These are phyloP conservation scores for Penstemon barbatus DNA, from an alignment of 257 asterid species.

Conservation along the genomic window DNA sequence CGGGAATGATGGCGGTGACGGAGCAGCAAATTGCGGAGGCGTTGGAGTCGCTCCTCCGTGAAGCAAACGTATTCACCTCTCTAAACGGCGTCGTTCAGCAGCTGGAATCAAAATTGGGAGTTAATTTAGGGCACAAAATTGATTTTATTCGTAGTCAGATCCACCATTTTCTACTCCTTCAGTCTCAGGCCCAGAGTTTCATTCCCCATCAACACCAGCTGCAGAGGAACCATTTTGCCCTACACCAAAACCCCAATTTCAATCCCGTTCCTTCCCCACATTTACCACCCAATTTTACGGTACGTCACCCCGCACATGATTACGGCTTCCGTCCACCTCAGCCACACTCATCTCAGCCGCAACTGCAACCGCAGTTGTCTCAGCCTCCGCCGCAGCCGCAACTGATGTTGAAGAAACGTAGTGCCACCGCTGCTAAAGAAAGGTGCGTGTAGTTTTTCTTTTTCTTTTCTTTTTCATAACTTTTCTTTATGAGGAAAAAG, in stretches of 20 bases:
- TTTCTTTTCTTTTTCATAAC: neutral
- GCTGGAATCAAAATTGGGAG: conserved; percentile 60
- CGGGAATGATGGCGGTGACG: conserved; percentile 41
- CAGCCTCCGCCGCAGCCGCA: neutral
- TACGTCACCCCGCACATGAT: conserved; percentile 42
- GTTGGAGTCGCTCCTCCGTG: conserved; percentile 54
- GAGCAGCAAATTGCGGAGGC: conserved; percentile 71
- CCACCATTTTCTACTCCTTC: conserved; percentile 48
- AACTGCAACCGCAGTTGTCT: neutral
- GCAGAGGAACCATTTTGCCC: conserved; percentile 42
- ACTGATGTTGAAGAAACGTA: neutral
- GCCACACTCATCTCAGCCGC: neutral
- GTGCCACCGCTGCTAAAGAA: conserved; percentile 30
- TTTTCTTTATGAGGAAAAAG: too few relatives aligned
- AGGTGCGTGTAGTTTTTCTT: conserved; percentile 39
- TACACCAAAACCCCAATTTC: conserved; percentile 41
- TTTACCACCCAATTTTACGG: conserved; percentile 34
- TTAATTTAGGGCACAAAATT: conserved; percentile 48
- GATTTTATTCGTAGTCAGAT: conserved; percentile 69
- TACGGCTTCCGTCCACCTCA: conserved; percentile 40
- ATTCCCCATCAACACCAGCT: conserved; percentile 36
- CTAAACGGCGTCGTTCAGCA: conserved; percentile 67
- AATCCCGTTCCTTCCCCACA: conserved; percentile 34
- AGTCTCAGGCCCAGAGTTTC: conserved; percentile 32
- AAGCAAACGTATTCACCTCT: conserved; percentile 34